Evolutionary conservation across 768 basidiomycete species (phyloP).

Genomic region (Xerocomus potaroensis): DNA sequence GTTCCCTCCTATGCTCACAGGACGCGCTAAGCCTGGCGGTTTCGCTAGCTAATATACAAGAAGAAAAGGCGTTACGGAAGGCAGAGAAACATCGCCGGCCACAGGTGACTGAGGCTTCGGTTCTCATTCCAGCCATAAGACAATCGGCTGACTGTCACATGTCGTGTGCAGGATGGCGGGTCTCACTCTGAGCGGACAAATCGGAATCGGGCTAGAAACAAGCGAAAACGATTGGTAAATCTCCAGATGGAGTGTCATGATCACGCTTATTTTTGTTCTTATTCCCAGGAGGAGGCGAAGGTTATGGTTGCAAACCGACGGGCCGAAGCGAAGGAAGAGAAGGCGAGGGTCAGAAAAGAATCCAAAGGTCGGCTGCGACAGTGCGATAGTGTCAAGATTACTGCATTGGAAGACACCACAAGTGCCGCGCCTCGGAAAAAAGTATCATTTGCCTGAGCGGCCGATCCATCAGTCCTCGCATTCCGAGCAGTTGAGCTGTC

Average conservation of each 20-base stretch:
- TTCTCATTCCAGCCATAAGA: constrained; percentile 12
- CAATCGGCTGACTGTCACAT: constrained; percentile 16
- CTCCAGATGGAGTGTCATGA: constrained; percentile 10
- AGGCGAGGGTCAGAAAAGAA: constrained; percentile 31
- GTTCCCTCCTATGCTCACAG: constrained; percentile 28
- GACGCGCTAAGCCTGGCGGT: constrained; percentile 45
- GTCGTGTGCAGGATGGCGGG: constrained; percentile 24
- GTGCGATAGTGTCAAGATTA: constrained; percentile 9
- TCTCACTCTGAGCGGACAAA: constrained; percentile 25
- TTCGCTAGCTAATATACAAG: constrained; percentile 43
- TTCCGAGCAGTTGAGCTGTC: constrained; percentile 13
- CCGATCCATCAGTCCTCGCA: constrained; percentile 16
- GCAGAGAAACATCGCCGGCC: constrained; percentile 37
- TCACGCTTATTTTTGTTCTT: constrained; percentile 9
- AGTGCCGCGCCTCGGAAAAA: constrained; percentile 28
- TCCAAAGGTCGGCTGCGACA: constrained; percentile 11
- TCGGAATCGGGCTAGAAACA: constrained; percentile 22
- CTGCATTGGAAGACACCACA: constrained; percentile 6
- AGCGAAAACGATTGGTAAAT: constrained; percentile 39
- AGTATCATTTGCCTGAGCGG: constrained; percentile 30
- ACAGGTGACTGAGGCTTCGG: constrained; percentile 30
- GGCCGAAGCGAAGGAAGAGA: constrained; percentile 38
- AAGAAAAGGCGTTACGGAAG: constrained; percentile 40
- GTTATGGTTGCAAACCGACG: constrained; percentile 34
- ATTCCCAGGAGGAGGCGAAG: constrained; percentile 41